Conservation (phyloP, 805 yeast species). For the Metschnikowia sp. region DNA sequence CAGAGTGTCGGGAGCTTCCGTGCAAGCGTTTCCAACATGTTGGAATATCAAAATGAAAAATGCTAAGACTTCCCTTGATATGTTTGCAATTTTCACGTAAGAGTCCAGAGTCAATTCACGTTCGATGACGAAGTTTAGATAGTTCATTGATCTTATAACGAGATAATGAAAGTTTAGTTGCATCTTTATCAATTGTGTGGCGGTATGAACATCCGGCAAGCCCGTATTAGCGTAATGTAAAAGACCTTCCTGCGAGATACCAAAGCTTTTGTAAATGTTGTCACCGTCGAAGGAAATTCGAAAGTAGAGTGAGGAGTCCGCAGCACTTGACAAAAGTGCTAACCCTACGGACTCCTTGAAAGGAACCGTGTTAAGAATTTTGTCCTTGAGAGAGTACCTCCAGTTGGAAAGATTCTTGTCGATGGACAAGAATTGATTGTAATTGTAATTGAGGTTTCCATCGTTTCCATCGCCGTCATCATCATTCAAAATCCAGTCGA, state of each 20-base stretch:
- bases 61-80: constrained; percentile 36
- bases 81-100: constrained; percentile 33
- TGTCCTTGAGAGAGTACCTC: constrained; percentile 36
- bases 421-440: constrained; percentile 39
- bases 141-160: constrained; percentile 40
- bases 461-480: constrained; percentile 49
- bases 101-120: constrained; percentile 35
- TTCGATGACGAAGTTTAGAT: constrained; percentile 38
- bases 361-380: constrained; percentile 23
- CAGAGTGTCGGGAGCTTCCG: background rate
- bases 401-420: constrained; percentile 41
- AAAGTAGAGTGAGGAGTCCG: constrained; percentile 29
- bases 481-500: constrained; percentile 44
- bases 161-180: constrained; percentile 44
- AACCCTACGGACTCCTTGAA: constrained; percentile 31
- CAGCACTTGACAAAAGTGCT: constrained; percentile 21
- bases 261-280: constrained; percentile 10
- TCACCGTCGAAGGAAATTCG: constrained; percentile 23
- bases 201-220: constrained; percentile 37
- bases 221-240: constrained; percentile 29
- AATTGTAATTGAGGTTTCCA: constrained; percentile 45
- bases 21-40: constrained; percentile 26
- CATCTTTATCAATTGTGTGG: constrained; percentile 38
- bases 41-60: constrained; percentile 37
- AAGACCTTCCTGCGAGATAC: constrained; percentile 15